Conservation (phyloP, 768 basidiomycete species). For the Rhodotorula toruloides region DNA sequence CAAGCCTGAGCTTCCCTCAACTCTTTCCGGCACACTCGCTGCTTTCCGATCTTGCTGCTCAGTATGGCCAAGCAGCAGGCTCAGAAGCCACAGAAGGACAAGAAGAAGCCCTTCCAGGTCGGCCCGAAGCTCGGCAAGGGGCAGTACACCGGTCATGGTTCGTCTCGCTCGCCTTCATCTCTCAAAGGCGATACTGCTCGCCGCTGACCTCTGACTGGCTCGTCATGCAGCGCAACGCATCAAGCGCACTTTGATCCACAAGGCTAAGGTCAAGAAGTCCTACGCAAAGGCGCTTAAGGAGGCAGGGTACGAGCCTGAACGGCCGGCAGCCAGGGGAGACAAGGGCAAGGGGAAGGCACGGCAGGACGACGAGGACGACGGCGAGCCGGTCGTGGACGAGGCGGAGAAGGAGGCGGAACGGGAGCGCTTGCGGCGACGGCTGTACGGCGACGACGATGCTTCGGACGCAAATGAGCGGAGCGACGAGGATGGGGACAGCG, state of each 20-base stretch:
- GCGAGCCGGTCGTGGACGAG: constrained; percentile 18
- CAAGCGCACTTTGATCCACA: constrained; percentile 40
- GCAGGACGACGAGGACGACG: constrained; percentile 6
- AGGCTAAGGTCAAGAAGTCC: constrained; percentile 35
- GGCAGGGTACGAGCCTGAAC: constrained; percentile 22
- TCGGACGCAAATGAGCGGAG: constrained; percentile 18
- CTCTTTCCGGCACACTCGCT: neutral
- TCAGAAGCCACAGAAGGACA: neutral
- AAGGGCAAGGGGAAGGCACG: constrained; percentile 2
- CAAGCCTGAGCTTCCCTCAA: neutral
- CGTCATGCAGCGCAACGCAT: constrained; percentile 16
- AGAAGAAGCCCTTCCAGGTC: constrained; percentile 29
- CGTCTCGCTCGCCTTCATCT: neutral
- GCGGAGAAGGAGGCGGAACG: constrained; percentile 21
- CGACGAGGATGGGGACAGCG: constrained; percentile 14
- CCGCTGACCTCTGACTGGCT: neutral
- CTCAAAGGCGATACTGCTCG: neutral
- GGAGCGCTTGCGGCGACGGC: constrained; percentile 22
- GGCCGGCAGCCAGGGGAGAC: neutral
- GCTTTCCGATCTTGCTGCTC: no score
- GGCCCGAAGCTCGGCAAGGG: constrained; percentile 34
- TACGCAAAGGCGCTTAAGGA: constrained; percentile 33
- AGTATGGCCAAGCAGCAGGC: neutral
- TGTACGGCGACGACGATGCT: constrained; percentile 32
- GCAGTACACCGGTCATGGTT: constrained; percentile 33